These are phyloP conservation scores for Austropuccinia psidii DNA, from an alignment of 1,284 basidiomycete species.

Conservation along the genomic window DNA sequence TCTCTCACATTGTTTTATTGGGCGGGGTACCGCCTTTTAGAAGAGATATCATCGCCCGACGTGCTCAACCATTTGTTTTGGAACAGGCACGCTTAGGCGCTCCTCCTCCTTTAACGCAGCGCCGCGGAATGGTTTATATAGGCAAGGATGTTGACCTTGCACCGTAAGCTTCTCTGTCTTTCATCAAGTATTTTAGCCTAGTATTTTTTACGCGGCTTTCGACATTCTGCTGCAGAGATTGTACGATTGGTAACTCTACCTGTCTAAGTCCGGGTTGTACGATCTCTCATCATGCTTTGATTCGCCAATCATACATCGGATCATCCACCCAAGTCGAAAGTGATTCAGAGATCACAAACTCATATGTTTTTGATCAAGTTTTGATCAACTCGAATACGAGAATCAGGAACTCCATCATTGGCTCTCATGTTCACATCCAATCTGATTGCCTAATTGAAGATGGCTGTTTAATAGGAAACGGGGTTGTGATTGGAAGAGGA, in stretches of 20 bases:
- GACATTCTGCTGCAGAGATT: conserved; percentile 10
- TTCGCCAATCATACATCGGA: conserved; percentile 46
- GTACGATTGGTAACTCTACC: conserved; percentile 9
- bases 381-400: conserved; percentile 49
- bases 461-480: conserved; percentile 57
- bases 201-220: not conserved
- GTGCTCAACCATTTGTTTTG: conserved; percentile 26
- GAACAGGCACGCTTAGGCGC: conserved; percentile 9
- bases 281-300: conserved; percentile 43
- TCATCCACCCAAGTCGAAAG: conserved; percentile 64
- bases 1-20: not conserved
- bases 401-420: conserved; percentile 63
- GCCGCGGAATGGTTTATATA: conserved; percentile 34
- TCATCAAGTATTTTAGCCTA: not conserved
- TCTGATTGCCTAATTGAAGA: conserved; percentile 68
- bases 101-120: conserved; percentile 16
- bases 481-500: conserved; percentile 46
- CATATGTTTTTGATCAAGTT: conserved; percentile 59
- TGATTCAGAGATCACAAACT: conserved; percentile 69
- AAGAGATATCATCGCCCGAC: conserved; percentile 29
- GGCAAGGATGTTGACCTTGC: conserved; percentile 37
- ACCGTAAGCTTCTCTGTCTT: conserved; percentile 16
- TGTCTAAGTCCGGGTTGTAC: conserved; percentile 16
- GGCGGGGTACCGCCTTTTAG: not conserved
- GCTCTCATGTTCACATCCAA: conserved; percentile 63